These are phyloP conservation scores for Fagus sylvatica DNA, from an alignment of 306 rosid species.

Conservation along the genomic window DNA sequence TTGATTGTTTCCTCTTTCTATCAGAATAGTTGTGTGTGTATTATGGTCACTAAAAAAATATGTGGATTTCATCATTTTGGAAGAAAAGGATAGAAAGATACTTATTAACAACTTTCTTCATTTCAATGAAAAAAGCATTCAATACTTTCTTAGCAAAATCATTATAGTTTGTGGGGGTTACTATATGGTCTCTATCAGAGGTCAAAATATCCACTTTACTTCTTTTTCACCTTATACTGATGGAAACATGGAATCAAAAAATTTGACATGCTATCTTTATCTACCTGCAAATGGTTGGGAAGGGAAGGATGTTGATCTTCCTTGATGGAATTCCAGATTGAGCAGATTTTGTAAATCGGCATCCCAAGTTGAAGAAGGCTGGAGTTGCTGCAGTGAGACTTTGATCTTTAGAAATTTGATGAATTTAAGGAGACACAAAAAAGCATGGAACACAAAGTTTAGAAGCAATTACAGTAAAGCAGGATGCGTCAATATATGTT, in stretches of 20 bases:
- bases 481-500: slow-evolving; percentile 59
- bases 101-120: background rate
- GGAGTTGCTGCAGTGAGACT: slow-evolving; percentile 49
- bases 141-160: slow-evolving; percentile 25
- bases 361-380: slow-evolving; percentile 63
- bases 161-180: slow-evolving; percentile 33
- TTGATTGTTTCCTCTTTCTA: slow-evolving; percentile 6
- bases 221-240: slow-evolving; percentile 28
- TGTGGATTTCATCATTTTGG: slow-evolving; percentile 3
- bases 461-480: slow-evolving; percentile 56
- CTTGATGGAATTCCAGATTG: slow-evolving; percentile 54
- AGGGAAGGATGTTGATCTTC: slow-evolving; percentile 45
- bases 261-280: slow-evolving; percentile 25
- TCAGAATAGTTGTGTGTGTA: slow-evolving; percentile 10
- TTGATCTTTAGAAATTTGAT: slow-evolving; percentile 3
- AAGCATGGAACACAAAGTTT: background rate
- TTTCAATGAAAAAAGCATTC: slow-evolving; percentile 26
- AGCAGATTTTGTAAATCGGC: slow-evolving; percentile 56
- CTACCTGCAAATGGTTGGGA: slow-evolving; percentile 72
- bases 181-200: slow-evolving; percentile 25
- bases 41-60: slow-evolving; percentile 18
- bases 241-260: slow-evolving; percentile 23
- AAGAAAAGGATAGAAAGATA: slow-evolving; percentile 24
- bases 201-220: slow-evolving; percentile 29
- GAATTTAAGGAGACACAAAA: background rate